phyloP scores from a whole-genome alignment of 768 basidiomycete genomes.

The Dictyophora rubrovolvata region DNA sequence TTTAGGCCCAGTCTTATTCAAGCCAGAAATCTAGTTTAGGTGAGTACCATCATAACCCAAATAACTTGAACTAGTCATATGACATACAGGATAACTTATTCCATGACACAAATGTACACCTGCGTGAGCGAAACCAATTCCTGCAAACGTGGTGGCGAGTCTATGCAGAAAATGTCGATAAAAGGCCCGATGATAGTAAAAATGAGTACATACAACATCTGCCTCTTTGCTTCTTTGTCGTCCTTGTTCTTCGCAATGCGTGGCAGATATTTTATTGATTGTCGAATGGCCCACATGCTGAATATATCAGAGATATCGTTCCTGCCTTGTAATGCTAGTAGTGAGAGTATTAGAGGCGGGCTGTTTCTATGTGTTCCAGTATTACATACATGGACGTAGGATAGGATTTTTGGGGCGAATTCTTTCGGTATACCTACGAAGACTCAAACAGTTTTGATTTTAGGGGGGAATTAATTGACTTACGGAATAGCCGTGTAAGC shows the following conservation, averaged over 20 bases:
- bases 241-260: conserved; percentile 69
- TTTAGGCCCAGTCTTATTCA: conserved; percentile 91
- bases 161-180: conserved; percentile 27
- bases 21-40: conserved; percentile 61
- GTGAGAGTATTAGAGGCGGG: not conserved
- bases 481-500: conserved; percentile 91
- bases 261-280: conserved; percentile 83
- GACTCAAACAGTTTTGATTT: not conserved
- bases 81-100: conserved; percentile 73
- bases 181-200: not conserved
- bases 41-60: too few species aligned
- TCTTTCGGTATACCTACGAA: conserved; percentile 73
- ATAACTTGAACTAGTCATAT: too few species aligned
- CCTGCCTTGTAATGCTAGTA: conserved; percentile 76
- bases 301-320: conserved; percentile 96
- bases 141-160: conserved; percentile 86
- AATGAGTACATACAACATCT: conserved; percentile 67
- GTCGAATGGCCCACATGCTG: conserved; percentile 84
- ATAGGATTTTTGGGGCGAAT: conserved; percentile 86
- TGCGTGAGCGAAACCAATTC: conserved; percentile 91
- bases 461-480: conserved; percentile 16
- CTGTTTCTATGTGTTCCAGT: not conserved
- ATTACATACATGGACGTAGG: conserved; percentile 43
- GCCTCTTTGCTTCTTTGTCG: conserved; percentile 73
- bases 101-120: conserved; percentile 88